These are phyloP conservation scores for Fraxinus platypoda DNA, from an alignment of 305 asterid genomes.

Conservation along the genomic window DNA sequence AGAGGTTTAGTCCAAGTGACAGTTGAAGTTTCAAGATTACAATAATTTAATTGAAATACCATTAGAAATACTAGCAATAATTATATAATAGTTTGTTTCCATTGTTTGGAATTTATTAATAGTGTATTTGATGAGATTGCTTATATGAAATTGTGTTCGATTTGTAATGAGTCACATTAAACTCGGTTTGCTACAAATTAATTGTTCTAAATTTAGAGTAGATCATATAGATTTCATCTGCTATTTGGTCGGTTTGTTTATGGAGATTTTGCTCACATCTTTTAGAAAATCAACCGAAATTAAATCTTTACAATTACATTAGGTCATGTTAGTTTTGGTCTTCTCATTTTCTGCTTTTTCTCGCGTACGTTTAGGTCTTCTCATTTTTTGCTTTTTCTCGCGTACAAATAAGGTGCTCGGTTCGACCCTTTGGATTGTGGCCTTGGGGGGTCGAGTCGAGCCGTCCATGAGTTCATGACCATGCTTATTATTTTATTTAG, in stretches of 20 bases:
- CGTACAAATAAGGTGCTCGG: no score
- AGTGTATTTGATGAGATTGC: neutral
- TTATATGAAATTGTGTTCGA: neutral
- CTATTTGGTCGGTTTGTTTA: neutral
- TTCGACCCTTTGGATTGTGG: neutral
- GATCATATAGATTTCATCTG: neutral
- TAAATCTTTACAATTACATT: neutral
- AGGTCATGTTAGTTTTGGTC: neutral
- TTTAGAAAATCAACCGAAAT: neutral
- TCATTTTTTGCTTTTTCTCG: neutral
- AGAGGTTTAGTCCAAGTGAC: neutral
- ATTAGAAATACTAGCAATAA: neutral
- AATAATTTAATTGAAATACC: neutral
- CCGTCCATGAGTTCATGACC: neutral
- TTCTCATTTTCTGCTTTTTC: neutral
- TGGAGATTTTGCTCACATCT: neutral
- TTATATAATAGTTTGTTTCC: neutral
- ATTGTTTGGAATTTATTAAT: neutral
- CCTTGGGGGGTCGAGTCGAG: neutral
- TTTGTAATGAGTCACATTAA: neutral
- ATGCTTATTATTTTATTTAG: neutral
- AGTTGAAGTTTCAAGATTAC: neutral
- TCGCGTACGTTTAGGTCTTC: neutral
- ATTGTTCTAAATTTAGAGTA: neutral
- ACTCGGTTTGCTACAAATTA: neutral